These are phyloP conservation scores for Parietichytrium sp. DNA, from an alignment of 108 stramenopile species.

Conservation along the genomic window DNA sequence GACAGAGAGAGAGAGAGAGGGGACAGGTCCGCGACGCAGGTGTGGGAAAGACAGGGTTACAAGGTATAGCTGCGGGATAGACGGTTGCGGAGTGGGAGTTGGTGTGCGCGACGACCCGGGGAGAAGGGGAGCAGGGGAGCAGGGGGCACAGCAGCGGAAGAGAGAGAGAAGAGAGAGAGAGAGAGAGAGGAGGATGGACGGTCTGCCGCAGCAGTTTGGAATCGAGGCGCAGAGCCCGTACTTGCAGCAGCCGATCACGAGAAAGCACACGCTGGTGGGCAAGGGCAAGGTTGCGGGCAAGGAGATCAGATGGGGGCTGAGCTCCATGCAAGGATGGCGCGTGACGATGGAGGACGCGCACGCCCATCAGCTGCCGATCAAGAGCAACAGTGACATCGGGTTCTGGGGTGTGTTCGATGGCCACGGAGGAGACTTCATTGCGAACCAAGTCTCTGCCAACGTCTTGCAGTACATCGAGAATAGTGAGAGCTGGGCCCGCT, in stretches of 20 bases:
- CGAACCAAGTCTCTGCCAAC: background rate
- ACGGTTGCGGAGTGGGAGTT: too few relatives aligned
- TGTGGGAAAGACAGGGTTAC: too few relatives aligned
- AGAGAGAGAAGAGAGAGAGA: too few relatives aligned
- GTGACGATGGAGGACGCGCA: slow-evolving; percentile 43
- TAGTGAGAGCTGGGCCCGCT: background rate
- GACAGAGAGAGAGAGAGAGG: too few relatives aligned
- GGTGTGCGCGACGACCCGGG: too few relatives aligned
- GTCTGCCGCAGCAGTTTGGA: slow-evolving; percentile 30
- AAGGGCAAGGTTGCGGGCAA: background rate
- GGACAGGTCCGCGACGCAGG: too few relatives aligned
- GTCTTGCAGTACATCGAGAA: background rate
- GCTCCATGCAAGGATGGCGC: slow-evolving; percentile 46
- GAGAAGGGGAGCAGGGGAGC: too few relatives aligned
- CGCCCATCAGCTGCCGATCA: background rate
- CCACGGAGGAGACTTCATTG: slow-evolving; percentile 37
- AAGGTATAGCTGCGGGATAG: too few relatives aligned
- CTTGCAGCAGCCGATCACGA: background rate
- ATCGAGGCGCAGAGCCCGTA: slow-evolving; percentile 29
- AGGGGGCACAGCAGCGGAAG: too few relatives aligned
- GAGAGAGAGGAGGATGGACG: slow-evolving; percentile 8
- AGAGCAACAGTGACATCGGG: background rate
- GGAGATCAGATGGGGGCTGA: slow-evolving; percentile 25
- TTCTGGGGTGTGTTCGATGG: slow-evolving; percentile 42
- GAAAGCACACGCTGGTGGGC: slow-evolving; percentile 13